A percentile compares a stretch with the other conserved stretches of the same genome.
Conservation (phyloP, 106 monocot species). For the Platanthera zijinensis region DNA sequence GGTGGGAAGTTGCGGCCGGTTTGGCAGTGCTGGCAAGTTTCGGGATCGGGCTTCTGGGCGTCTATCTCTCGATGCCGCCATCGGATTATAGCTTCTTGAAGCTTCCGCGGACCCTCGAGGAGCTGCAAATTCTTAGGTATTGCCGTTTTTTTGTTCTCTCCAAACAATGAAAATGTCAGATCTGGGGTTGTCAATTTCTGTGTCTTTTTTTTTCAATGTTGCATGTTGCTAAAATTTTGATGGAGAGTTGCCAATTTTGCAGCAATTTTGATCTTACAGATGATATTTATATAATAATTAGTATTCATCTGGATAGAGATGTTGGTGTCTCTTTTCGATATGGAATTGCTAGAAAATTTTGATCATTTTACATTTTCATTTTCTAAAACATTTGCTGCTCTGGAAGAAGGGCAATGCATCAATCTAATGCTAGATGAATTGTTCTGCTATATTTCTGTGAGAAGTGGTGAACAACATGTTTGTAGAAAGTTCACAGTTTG, state of each 20-base stretch:
- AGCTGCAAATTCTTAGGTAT: slow-evolving; percentile 71
- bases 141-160: background rate
- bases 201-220: background rate
- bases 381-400: background rate
- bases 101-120: slow-evolving; percentile 72
- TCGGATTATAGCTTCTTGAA: slow-evolving; percentile 97
- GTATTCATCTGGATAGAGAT: background rate
- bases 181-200: background rate
- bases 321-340: background rate
- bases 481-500: background rate
- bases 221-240: background rate
- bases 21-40: slow-evolving; percentile 34
- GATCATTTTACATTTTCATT: background rate
- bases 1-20: slow-evolving; percentile 43
- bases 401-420: background rate
- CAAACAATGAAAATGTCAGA: background rate
- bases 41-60: slow-evolving; percentile 51
- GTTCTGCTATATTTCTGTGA: background rate
- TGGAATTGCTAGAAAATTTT: background rate
- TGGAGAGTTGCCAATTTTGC: background rate
- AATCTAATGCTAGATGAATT: background rate
- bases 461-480: background rate
- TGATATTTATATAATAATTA: background rate
- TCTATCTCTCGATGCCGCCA: slow-evolving; percentile 77
- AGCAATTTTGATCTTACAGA: background rate